These are phyloP conservation scores for Crucihimalaya himalaica DNA, from an alignment of 345 rosid genomes.

Conservation along the genomic window DNA sequence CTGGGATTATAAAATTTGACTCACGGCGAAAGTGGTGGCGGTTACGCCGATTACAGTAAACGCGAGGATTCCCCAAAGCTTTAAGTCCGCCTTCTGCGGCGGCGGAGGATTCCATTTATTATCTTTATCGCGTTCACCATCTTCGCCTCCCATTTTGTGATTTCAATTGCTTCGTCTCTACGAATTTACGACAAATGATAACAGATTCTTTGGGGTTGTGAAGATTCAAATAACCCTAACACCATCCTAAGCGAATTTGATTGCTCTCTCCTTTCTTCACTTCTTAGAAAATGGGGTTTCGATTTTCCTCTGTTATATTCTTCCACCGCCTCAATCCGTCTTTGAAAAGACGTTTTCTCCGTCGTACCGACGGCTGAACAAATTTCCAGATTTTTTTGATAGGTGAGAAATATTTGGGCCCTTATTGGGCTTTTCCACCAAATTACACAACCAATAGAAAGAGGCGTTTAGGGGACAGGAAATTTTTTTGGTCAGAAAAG, in stretches of 20 bases:
- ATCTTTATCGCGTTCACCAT: slow-evolving; percentile 43
- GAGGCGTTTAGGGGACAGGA: too few relatives aligned
- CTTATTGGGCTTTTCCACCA: too few relatives aligned
- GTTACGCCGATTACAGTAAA: slow-evolving; percentile 90
- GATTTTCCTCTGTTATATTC: not conserved
- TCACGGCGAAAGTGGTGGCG: slow-evolving; percentile 82
- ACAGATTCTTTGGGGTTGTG: slow-evolving; percentile 12
- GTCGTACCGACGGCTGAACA: too few relatives aligned
- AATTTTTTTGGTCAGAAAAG: too few relatives aligned
- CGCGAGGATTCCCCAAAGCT: slow-evolving; percentile 74
- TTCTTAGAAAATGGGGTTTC: not conserved
- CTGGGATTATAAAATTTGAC: slow-evolving; percentile 12
- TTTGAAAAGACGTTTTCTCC: too few relatives aligned
- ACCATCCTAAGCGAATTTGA: slow-evolving; percentile 37
- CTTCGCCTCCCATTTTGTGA: slow-evolving; percentile 49
- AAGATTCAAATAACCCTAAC: slow-evolving; percentile 28
- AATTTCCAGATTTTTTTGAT: too few relatives aligned
- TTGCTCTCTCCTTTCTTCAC: not conserved
- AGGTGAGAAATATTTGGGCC: too few relatives aligned
- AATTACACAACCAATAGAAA: too few relatives aligned
- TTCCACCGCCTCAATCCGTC: not conserved
- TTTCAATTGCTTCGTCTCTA: slow-evolving; percentile 2
- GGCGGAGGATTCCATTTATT: slow-evolving; percentile 42
- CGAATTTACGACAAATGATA: not conserved
- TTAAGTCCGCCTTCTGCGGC: slow-evolving; percentile 49